phyloP scores from a whole-genome alignment of 495 filamentous ascomycete species.

The Xylaria acuta region DNA sequence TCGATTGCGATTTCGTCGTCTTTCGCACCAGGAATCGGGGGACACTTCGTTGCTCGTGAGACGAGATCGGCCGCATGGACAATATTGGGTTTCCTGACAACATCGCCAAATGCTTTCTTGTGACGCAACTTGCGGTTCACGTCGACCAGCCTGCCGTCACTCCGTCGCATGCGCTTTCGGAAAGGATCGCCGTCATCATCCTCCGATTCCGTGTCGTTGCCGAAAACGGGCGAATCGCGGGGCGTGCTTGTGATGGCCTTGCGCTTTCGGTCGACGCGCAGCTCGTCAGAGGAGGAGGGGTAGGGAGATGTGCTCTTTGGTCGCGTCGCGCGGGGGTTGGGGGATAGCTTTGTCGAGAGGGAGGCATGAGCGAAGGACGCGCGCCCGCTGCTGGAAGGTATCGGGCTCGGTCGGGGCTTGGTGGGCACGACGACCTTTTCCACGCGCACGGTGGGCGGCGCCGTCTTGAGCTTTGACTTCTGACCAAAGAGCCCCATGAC shows the following conservation, averaged over 20 bases:
- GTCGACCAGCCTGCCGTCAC: slow-evolving; percentile 48
- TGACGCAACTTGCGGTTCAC: slow-evolving; percentile 65
- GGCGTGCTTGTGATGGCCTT: slow-evolving; percentile 39
- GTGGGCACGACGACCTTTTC: slow-evolving; percentile 42
- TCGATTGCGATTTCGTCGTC: slow-evolving; percentile 61
- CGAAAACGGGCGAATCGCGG: slow-evolving; percentile 40
- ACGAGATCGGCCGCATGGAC: slow-evolving; percentile 76
- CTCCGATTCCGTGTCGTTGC: slow-evolving; percentile 35
- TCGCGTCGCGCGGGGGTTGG: slow-evolving; percentile 35
- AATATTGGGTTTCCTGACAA: slow-evolving; percentile 56
- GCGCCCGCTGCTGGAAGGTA: slow-evolving; percentile 25
- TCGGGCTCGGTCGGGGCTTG: slow-evolving; percentile 32
- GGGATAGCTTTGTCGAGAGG: slow-evolving; percentile 34
- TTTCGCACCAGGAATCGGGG: slow-evolving; percentile 53
- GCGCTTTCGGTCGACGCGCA: slow-evolving; percentile 38
- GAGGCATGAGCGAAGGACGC: slow-evolving; percentile 31
- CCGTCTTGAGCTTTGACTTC: slow-evolving; percentile 40
- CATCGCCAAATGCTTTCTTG: slow-evolving; percentile 62
- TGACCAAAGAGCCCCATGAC: slow-evolving; percentile 43
- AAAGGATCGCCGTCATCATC: slow-evolving; percentile 36
- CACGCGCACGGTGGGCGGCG: slow-evolving; percentile 42
- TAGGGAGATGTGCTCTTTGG: slow-evolving; percentile 45
- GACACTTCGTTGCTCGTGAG: slow-evolving; percentile 54
- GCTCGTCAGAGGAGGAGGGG: slow-evolving; percentile 45
- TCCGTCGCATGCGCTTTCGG: slow-evolving; percentile 40